phyloP scores from a whole-genome alignment of 2,329 filamentous ascomycete genomes.

The Fusarium humuli region DNA sequence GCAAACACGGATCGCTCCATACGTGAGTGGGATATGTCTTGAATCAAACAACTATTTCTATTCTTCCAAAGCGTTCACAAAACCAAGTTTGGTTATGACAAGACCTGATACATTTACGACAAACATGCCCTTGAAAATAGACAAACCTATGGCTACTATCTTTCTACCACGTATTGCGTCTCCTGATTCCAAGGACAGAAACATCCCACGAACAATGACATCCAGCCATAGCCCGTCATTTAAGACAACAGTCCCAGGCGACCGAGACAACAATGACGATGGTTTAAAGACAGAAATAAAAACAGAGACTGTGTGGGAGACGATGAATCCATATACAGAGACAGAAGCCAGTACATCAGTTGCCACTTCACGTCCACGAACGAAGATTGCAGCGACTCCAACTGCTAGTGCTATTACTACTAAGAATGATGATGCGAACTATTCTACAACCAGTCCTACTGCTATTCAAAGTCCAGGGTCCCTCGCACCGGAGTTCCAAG shows the following conservation, averaged over 20 bases:
- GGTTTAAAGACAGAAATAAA: conserved; percentile 12
- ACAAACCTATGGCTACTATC: conserved; percentile 31
- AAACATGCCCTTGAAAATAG: conserved; percentile 14
- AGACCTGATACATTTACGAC: conserved; percentile 5
- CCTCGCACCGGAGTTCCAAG: neutral
- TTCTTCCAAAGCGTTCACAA: conserved; percentile 6
- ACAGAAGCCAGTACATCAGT: conserved; percentile 4
- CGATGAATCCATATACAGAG: conserved; percentile 27
- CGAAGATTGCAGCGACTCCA: neutral
- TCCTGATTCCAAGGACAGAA: conserved; percentile 8
- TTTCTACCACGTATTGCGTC: conserved; percentile 16
- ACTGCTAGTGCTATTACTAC: neutral
- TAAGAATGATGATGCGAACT: neutral
- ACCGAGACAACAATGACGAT: neutral
- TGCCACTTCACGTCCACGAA: neutral
- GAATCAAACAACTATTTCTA: conserved; percentile 21
- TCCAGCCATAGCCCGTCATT: conserved; percentile 11
- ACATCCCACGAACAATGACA: conserved; percentile 20
- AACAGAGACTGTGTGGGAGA: conserved; percentile 27
- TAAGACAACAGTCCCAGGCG: conserved; percentile 16
- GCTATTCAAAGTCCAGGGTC: neutral
- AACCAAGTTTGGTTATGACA: conserved; percentile 20
- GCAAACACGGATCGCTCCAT: conserved; percentile 36
- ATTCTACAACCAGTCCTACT: neutral
- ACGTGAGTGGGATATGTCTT: conserved; percentile 14